Evolutionary conservation across 2,329 filamentous ascomycete species (phyloP).

Genomic region (Zasmidium citrigriseum): DNA sequence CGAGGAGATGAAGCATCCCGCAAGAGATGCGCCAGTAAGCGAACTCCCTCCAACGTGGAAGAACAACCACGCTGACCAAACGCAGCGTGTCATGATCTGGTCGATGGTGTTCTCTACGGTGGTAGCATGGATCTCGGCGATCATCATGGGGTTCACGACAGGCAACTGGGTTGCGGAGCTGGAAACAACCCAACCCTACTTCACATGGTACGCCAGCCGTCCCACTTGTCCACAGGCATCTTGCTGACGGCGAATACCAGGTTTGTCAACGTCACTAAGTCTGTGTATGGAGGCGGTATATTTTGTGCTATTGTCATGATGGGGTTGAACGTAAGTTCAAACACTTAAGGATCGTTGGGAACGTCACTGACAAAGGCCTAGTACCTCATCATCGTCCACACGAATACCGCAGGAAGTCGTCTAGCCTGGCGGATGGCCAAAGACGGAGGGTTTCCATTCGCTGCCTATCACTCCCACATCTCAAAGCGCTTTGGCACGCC

Average conservation of each 20-base stretch:
- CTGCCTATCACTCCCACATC: background rate
- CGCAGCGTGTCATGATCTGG: conserved; percentile 9
- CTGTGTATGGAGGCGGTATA: conserved; percentile 6
- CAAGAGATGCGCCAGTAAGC: conserved; percentile 5
- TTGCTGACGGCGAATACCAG: background rate
- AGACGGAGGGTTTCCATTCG: conserved; percentile 7
- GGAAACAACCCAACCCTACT: conserved; percentile 6
- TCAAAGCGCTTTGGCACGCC: background rate
- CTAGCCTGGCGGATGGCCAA: conserved; percentile 9
- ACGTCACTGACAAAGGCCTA: background rate
- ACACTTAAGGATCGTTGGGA: background rate
- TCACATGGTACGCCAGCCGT: background rate
- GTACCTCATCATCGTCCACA: conserved; percentile 12
- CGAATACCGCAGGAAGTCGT: conserved; percentile 6
- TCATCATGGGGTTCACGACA: conserved; percentile 9
- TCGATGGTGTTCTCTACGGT: conserved; percentile 7
- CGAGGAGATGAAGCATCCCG: conserved; percentile 10
- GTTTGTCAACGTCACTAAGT: conserved; percentile 5
- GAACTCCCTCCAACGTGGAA: background rate
- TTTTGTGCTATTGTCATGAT: conserved; percentile 6
- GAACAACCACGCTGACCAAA: background rate
- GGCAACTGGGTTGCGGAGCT: conserved; percentile 7
- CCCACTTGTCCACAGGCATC: background rate
- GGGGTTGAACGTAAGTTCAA: conserved; percentile 4
- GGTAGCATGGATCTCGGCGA: background rate